Evolutionary conservation across 2,329 filamentous ascomycete genomes (phyloP).

Genomic region (Alternaria burnsii): DNA sequence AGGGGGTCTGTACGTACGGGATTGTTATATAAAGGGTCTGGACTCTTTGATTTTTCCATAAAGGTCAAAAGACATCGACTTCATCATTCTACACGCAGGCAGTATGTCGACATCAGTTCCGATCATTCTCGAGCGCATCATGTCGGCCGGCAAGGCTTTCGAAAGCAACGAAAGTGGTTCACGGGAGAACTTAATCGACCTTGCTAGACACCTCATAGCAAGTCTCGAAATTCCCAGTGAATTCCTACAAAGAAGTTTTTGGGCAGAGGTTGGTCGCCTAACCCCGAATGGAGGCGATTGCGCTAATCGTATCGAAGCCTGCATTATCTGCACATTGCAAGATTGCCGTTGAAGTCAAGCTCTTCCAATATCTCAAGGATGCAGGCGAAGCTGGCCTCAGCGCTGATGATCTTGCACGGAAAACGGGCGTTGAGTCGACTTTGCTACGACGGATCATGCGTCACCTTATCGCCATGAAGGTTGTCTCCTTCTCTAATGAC

Average conservation of each 20-base stretch:
- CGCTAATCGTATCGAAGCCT: conserved; percentile 31
- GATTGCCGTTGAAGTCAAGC: conserved; percentile 47
- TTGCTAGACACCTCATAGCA: conserved; percentile 47
- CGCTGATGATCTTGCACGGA: conserved; percentile 36
- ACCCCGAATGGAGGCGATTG: not conserved
- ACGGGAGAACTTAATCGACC: conserved; percentile 50
- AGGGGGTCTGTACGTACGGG: too few species aligned
- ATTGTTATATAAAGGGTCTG: too few species aligned
- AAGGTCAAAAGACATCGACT: too few species aligned
- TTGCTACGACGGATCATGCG: conserved; percentile 47
- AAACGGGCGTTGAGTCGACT: conserved; percentile 38
- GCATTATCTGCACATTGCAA: conserved; percentile 50
- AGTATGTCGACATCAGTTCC: conserved; percentile 19
- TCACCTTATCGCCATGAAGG: conserved; percentile 52
- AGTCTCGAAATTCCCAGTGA: conserved; percentile 52
- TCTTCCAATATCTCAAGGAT: conserved; percentile 48
- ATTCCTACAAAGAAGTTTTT: conserved; percentile 48
- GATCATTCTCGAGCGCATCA: conserved; percentile 23
- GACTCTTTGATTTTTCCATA: too few species aligned
- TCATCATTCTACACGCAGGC: too few species aligned
- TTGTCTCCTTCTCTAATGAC: conserved; percentile 38
- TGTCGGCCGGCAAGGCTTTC: conserved; percentile 41
- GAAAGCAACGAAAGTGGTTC: conserved; percentile 45
- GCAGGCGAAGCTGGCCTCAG: conserved; percentile 35
- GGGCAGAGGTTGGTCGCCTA: conserved; percentile 50